A percentile compares a stretch with the other conserved stretches of the same genome.
These are phyloP conservation scores for Sphaerulina musiva DNA, from an alignment of 2,329 filamentous ascomycete species.

Conservation along the genomic window DNA sequence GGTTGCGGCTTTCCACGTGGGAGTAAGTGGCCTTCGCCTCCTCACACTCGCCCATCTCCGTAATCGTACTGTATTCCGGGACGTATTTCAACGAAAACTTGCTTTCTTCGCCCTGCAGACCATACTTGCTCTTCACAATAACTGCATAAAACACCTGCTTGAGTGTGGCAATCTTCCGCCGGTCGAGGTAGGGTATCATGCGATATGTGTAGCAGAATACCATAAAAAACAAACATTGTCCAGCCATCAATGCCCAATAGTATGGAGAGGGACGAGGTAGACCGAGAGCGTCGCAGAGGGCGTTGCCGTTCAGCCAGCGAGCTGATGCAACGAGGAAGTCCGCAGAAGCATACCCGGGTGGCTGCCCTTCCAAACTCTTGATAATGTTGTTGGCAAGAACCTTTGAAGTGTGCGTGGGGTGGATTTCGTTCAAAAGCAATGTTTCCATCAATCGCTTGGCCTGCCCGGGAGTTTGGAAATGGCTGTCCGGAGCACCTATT, in stretches of 20 bases:
- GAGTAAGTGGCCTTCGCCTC: constrained; percentile 36
- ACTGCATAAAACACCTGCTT: constrained; percentile 52
- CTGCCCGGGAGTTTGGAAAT: constrained; percentile 47
- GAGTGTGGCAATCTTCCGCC: constrained; percentile 47
- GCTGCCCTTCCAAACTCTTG: constrained; percentile 56
- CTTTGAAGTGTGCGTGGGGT: constrained; percentile 56
- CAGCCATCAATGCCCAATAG: constrained; percentile 54
- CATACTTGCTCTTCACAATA: constrained; percentile 58
- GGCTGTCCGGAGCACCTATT: constrained; percentile 58
- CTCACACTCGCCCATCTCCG: constrained; percentile 41
- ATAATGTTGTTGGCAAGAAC: constrained; percentile 71
- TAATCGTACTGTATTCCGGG: constrained; percentile 48
- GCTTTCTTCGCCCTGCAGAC: constrained; percentile 54
- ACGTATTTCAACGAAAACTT: constrained; percentile 47
- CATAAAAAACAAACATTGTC: constrained; percentile 63
- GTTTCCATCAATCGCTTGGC: constrained; percentile 62
- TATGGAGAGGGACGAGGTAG: constrained; percentile 52
- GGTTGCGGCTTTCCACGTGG: constrained; percentile 44
- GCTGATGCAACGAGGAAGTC: constrained; percentile 63
- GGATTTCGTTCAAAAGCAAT: constrained; percentile 58
- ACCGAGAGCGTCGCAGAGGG: constrained; percentile 54
- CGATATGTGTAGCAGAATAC: constrained; percentile 49
- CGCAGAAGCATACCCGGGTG: constrained; percentile 59
- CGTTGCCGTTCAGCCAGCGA: constrained; percentile 63
- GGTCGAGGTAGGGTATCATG: constrained; percentile 44